A percentile compares a stretch with the other conserved stretches of the same genome.
phyloP scores from a whole-genome alignment of 805 yeast species.

The Saccharomycopsis fodiens region DNA sequence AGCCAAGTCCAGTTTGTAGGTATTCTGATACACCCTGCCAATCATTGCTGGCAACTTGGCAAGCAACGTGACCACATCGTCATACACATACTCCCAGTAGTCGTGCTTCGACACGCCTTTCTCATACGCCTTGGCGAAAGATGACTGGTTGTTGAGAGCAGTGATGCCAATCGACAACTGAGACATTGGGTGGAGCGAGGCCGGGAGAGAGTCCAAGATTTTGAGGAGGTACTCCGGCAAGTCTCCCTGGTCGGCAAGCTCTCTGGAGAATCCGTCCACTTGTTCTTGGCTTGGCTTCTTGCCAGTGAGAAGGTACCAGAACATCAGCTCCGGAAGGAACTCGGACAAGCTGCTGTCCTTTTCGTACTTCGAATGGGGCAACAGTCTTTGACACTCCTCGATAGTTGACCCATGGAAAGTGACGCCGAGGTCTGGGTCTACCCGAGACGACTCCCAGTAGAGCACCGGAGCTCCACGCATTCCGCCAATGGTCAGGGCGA shows the following conservation, averaged over 20 bases:
- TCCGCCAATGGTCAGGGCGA: constrained; percentile 51
- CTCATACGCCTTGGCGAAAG: constrained; percentile 66
- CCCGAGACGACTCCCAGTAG: constrained; percentile 74
- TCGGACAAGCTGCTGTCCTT: constrained; percentile 42
- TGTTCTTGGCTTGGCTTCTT: constrained; percentile 58
- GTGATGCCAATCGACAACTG: constrained; percentile 71
- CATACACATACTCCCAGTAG: constrained; percentile 71
- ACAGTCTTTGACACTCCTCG: constrained; percentile 55
- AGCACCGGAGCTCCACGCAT: constrained; percentile 73
- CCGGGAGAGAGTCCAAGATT: constrained; percentile 56
- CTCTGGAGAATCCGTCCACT: constrained; percentile 46
- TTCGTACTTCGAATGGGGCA: constrained; percentile 45
- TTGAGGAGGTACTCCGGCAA: constrained; percentile 59
- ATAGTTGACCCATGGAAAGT: constrained; percentile 74
- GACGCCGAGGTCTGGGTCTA: constrained; percentile 71
- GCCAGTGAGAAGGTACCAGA: constrained; percentile 74
- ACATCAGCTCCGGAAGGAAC: constrained; percentile 69
- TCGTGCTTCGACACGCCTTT: constrained; percentile 59
- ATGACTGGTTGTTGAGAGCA: constrained; percentile 64
- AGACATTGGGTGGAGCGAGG: constrained; percentile 75
- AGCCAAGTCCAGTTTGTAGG: constrained; percentile 29
- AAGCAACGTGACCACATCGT: constrained; percentile 61
- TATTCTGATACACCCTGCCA: constrained; percentile 65
- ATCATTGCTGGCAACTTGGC: constrained; percentile 71
- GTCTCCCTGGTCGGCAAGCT: constrained; percentile 56